phyloP scores from a whole-genome alignment of 2,329 filamentous ascomycete species.

The Ophiostoma quercus region DNA sequence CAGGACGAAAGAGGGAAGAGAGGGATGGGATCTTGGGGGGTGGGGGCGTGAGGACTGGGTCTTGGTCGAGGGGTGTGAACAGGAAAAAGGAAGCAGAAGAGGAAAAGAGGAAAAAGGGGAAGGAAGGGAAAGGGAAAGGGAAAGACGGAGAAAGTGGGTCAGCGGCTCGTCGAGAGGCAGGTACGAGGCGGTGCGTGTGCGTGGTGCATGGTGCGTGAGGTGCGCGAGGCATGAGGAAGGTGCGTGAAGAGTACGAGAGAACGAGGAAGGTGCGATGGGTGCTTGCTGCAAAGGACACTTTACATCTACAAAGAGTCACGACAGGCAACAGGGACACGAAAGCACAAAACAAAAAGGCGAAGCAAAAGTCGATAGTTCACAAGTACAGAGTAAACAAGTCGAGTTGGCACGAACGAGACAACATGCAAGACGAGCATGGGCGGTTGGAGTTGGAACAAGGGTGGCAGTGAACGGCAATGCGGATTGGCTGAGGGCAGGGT shows the following conservation, averaged over 20 bases:
- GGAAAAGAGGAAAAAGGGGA: constrained; percentile 11
- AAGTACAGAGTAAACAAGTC: background rate
- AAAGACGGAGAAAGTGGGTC: constrained; percentile 14
- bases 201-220: too few species aligned
- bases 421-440: background rate
- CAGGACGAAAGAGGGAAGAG: constrained; percentile 22
- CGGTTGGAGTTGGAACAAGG: constrained; percentile 1
- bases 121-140: constrained; percentile 17
- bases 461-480: background rate
- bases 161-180: background rate
- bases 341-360: background rate
- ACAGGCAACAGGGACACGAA: background rate
- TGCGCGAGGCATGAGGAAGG: background rate
- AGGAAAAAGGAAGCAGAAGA: constrained; percentile 23
- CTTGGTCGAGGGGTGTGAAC: constrained; percentile 23
- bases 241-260: background rate
- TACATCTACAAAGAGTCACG: too few species aligned
- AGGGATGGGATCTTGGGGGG: constrained; percentile 22
- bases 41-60: constrained; percentile 20
- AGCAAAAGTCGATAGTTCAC: background rate
- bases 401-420: background rate
- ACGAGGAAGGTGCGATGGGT: too few species aligned
- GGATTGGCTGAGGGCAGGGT: background rate
- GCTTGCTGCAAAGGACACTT: background rate
- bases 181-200: background rate